Percentiles rank a stretch among this genome's conserved stretches.
Conservation (phyloP, 176 grass and related monocot genomes). For the Poa pratensis region DNA sequence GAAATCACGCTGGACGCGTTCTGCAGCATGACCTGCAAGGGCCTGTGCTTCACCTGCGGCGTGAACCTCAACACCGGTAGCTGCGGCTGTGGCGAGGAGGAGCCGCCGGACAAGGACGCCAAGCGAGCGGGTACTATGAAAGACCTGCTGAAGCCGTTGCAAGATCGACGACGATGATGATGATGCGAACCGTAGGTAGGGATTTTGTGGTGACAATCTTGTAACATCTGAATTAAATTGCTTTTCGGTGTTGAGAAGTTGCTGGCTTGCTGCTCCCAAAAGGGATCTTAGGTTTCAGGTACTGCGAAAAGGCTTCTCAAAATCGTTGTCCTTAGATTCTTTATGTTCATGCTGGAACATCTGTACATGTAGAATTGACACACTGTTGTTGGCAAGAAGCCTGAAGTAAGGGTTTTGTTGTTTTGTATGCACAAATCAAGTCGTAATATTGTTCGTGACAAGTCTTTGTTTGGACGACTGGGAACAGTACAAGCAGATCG, state of each 20-base stretch:
- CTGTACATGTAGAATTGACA: background rate
- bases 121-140: background rate
- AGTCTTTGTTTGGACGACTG: too few relatives aligned
- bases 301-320: background rate
- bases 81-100: background rate
- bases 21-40: conserved; percentile 73
- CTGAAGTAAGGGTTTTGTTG: background rate
- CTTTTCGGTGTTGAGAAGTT: background rate
- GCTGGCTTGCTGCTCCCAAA: background rate
- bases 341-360: background rate
- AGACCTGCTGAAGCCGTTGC: conserved; percentile 8
- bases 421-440: background rate
- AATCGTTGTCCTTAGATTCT: background rate
- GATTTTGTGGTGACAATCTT: background rate
- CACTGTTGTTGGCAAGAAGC: background rate
- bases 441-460: too few relatives aligned
- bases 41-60: conserved; percentile 47
- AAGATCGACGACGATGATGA: background rate
- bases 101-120: background rate
- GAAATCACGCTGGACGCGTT: conserved; percentile 59
- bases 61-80: background rate
- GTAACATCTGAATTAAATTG: background rate
- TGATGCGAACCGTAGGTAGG: background rate
- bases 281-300: background rate
- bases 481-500: too few relatives aligned